Conservation (phyloP, 192 early-diverging fungal genomes). For the Dissophora ornata region DNA sequence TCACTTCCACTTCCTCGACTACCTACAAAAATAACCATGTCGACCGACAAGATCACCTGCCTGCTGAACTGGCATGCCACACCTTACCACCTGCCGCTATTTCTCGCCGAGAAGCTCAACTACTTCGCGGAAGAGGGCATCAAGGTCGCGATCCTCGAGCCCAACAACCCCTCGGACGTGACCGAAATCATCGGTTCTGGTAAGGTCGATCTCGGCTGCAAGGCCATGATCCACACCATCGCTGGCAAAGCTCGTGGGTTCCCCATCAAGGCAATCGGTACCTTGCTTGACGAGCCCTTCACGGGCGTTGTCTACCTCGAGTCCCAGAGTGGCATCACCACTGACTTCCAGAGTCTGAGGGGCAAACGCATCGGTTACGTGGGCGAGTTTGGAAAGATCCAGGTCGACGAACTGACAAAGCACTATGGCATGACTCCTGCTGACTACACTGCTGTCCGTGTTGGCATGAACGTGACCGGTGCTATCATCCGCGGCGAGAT, state of each 20-base stretch:
- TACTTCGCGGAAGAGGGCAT: constrained; percentile 69
- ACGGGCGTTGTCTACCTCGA: constrained; percentile 72
- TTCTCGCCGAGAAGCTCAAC: constrained; percentile 70
- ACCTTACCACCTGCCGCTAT: constrained; percentile 73
- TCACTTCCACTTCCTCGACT: too few species aligned
- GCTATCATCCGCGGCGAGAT: constrained; percentile 68
- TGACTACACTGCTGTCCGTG: constrained; percentile 70
- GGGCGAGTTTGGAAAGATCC: constrained; percentile 74
- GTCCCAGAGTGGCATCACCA: constrained; percentile 62
- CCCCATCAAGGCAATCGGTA: constrained; percentile 72
- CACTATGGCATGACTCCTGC: constrained; percentile 65
- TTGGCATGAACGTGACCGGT: constrained; percentile 75
- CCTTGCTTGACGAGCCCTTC: constrained; percentile 73
- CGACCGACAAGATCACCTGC: constrained; percentile 68
- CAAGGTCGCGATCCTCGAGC: constrained; percentile 75
- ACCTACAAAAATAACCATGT: too few species aligned
- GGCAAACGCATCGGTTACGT: constrained; percentile 75
- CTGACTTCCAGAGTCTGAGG: constrained; percentile 62
- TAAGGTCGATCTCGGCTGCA: constrained; percentile 70
- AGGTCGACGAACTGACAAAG: constrained; percentile 66
- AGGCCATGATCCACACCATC: constrained; percentile 80
- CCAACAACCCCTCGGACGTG: constrained; percentile 71
- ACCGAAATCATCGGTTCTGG: constrained; percentile 74
- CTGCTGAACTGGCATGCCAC: constrained; percentile 69
- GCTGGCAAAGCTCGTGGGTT: constrained; percentile 73